Evolutionary conservation across 352 stramenopile species (phyloP), one percentile per base, ranked within the genome.

Genomic region (Pythium insidiosum): DNA sequence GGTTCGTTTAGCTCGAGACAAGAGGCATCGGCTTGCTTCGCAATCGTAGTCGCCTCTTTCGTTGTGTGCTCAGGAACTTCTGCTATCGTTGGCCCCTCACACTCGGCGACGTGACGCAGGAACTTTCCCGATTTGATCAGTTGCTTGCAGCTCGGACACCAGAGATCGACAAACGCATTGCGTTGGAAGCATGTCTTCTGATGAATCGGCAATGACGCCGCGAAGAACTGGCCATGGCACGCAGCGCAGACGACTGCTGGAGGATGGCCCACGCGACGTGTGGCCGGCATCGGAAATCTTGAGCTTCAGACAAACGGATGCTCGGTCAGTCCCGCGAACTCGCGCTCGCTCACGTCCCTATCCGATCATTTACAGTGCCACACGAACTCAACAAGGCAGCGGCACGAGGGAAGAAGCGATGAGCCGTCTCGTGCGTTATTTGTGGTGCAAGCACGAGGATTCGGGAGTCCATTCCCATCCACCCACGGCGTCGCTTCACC

Each of bases 171-270:
- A 26, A 82, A 83, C 1, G 61, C 52, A 23, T 88, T 72, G n/a
- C 66, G 66, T 29, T 74, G 62, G 43, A 80, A 88, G 43, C 76
- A 88, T 4, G 50, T 63, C 41, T 84, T 84, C 43, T 86, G 73
- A 38, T 88, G 76, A 45, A 88, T 84, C 0, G 56, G 52, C n/a
- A 88, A 44, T 25, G 76, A 86, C 15, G 56, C 62, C 3, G 63
- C 45, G 21, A 88, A 88, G 50, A 69, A 88, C 23, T 75, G 66
- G 24, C 66, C 62, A 12, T 68, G 53, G 25, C 76, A 88, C 3
- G 39, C 66, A 20, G 58, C 38, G 33, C 76, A 88, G 10, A 61
- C 25, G n/a, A 49, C 25, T 4, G 33, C 53, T 1, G 24, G 22
- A 5, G 52, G n/a, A n/a, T n/a, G n/a, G n/a, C n/a, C n/a, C n/a